phyloP scores from a whole-genome alignment of 352 stramenopile species.

The Pythium oligandrum region DNA sequence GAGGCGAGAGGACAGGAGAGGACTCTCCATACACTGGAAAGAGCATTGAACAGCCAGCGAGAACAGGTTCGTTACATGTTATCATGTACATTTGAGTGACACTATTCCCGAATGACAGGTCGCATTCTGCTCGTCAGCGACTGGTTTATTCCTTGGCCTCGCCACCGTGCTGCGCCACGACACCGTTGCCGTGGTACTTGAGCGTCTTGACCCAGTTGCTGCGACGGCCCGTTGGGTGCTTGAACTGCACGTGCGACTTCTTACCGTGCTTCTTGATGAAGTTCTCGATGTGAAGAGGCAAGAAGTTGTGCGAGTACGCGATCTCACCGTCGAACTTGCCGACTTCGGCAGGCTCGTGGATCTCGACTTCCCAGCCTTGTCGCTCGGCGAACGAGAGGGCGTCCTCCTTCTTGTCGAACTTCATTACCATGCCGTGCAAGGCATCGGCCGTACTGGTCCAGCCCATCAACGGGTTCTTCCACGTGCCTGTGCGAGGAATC shows the following conservation, averaged over 20 bases:
- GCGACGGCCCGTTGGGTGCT: slow-evolving; percentile 64
- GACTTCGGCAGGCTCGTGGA: slow-evolving; percentile 64
- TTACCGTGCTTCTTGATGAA: slow-evolving; percentile 78
- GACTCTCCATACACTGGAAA: too few species aligned
- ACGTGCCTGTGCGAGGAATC: slow-evolving; percentile 34
- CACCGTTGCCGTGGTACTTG: slow-evolving; percentile 82
- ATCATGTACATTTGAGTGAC: too few species aligned
- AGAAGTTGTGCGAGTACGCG: slow-evolving; percentile 86
- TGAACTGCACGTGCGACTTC: slow-evolving; percentile 70
- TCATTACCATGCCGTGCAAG: slow-evolving; percentile 78
- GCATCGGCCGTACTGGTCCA: slow-evolving; percentile 90
- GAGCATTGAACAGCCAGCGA: too few species aligned
- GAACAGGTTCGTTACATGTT: too few species aligned
- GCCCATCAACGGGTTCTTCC: slow-evolving; percentile 93
- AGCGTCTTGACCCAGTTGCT: slow-evolving; percentile 88
- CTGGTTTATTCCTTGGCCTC: slow-evolving; percentile 53
- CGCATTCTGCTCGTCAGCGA: too few species aligned
- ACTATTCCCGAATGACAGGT: too few species aligned
- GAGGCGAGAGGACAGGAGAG: too few species aligned
- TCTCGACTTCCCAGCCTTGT: slow-evolving; percentile 83
- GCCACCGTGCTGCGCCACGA: slow-evolving; percentile 74
- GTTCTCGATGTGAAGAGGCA: slow-evolving; percentile 67
- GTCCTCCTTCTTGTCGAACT: slow-evolving; percentile 87
- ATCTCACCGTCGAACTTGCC: slow-evolving; percentile 75
- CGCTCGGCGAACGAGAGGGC: slow-evolving; percentile 81